Percentiles rank a stretch among this genome's conserved stretches.
Conservation (phyloP, 805 yeast species). For the Wilhelminamyces savonicus region DNA sequence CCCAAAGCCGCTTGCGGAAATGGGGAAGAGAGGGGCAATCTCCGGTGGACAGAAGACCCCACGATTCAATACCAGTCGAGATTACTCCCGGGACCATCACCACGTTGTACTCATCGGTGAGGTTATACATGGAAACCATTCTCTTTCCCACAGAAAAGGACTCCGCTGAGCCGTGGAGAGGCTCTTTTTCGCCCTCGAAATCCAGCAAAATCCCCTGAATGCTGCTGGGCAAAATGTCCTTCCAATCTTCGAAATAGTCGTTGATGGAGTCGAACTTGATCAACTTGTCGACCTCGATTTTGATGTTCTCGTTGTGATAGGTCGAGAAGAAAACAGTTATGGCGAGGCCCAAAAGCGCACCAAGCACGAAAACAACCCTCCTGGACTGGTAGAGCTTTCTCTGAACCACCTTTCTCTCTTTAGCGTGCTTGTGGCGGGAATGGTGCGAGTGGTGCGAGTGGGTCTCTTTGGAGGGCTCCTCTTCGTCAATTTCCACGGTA, state of each 20-base stretch:
- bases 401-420: conserved; percentile 4
- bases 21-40: conserved; percentile 82
- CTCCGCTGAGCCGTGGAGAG: conserved; percentile 55
- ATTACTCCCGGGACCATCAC: conserved; percentile 94
- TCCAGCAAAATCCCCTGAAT: conserved; percentile 55
- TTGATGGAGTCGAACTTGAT: conserved; percentile 51
- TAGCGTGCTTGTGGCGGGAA: conserved; percentile 1
- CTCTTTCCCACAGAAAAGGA: conserved; percentile 82
- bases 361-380: conserved; percentile 57
- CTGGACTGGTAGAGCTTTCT: conserved; percentile 40
- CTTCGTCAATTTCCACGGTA: too few species aligned
- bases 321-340: conserved; percentile 55
- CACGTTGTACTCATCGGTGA: conserved; percentile 65
- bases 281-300: conserved; percentile 43
- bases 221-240: conserved; percentile 61
- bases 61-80: conserved; percentile 89
- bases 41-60: conserved; percentile 72
- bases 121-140: conserved; percentile 45
- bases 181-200: conserved; percentile 21
- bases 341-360: conserved; percentile 64
- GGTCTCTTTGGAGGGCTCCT: too few species aligned
- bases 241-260: conserved; percentile 57
- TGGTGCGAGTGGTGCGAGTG: conserved; percentile 4
- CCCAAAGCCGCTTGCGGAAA: conserved; percentile 93
- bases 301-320: conserved; percentile 31